A percentile compares a stretch with the other conserved stretches of the same genome.
Evolutionary conservation across 352 stramenopile species (phyloP).

Genomic region (Achlya hypogyna): DNA sequence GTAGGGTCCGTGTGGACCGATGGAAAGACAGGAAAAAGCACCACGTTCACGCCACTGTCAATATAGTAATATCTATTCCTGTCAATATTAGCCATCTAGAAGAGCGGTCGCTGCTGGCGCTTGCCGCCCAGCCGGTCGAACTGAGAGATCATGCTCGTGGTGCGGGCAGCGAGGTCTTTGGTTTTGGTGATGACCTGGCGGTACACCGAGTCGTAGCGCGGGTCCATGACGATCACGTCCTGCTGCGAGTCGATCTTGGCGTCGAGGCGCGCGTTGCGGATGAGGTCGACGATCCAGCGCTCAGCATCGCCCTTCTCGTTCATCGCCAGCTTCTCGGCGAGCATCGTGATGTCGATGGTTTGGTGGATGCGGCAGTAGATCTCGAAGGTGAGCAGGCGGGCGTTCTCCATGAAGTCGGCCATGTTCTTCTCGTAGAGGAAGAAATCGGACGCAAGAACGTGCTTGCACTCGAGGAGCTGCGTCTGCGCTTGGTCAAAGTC

Average conservation of each 20-base stretch:
- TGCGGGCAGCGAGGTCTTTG: slow-evolving; percentile 90
- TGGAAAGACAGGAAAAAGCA: too few species aligned
- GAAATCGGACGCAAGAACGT: slow-evolving; percentile 94
- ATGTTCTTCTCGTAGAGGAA: slow-evolving; percentile 95
- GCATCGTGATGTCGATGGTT: slow-evolving; percentile 96
- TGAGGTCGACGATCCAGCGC: slow-evolving; percentile 99
- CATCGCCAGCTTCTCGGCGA: slow-evolving; percentile 96
- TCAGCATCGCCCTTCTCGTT: slow-evolving; percentile 92
- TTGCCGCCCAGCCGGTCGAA: slow-evolving; percentile 72
- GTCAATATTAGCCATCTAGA: not conserved
- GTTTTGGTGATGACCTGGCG: slow-evolving; percentile 97
- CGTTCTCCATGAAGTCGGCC: slow-evolving; percentile 97
- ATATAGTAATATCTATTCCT: not conserved
- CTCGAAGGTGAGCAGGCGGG: slow-evolving; percentile 97
- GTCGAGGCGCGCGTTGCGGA: slow-evolving; percentile 94
- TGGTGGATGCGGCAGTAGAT: slow-evolving; percentile 99
- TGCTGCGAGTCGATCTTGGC: slow-evolving; percentile 98
- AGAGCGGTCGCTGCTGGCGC: slow-evolving; percentile 36
- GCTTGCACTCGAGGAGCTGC: slow-evolving; percentile 89
- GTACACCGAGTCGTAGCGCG: slow-evolving; percentile 88
- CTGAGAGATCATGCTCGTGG: slow-evolving; percentile 79
- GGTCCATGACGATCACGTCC: slow-evolving; percentile 96
- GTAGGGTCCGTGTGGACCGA: too few species aligned
- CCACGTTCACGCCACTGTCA: not conserved
- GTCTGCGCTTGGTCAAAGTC: slow-evolving; percentile 97